These are phyloP conservation scores for Candida tallmaniae DNA, from an alignment of 805 yeast genomes.

Conservation along the genomic window DNA sequence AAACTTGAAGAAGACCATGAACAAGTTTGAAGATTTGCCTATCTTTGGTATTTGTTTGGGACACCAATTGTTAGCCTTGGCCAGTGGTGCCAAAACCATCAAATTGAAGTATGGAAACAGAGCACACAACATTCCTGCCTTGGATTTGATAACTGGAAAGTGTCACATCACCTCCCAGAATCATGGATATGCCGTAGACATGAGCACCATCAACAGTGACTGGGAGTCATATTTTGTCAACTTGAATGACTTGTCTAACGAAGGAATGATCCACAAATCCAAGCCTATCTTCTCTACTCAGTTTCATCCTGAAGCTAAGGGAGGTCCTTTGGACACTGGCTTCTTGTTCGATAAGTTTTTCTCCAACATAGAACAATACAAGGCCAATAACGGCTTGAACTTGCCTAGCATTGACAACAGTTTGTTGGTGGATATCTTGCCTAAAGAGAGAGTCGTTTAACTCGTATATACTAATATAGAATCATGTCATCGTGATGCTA, in stretches of 20 bases:
- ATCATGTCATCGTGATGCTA: too few relatives aligned
- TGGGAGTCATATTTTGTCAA: constrained; percentile 86
- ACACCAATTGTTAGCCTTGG: constrained; percentile 92
- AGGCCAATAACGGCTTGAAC: constrained; percentile 30
- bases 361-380: constrained; percentile 57
- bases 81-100: constrained; percentile 88
- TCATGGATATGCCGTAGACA: constrained; percentile 97
- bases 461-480: too few relatives aligned
- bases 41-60: constrained; percentile 98
- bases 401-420: constrained; percentile 43
- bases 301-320: constrained; percentile 99
- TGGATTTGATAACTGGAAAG: constrained; percentile 83
- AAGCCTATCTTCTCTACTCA: constrained; percentile 95
- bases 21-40: constrained; percentile 62
- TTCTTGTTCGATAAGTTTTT: constrained; percentile 90
- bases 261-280: constrained; percentile 88
- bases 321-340: constrained; percentile 95
- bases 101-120: constrained; percentile 97
- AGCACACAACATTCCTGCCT: constrained; percentile 97
- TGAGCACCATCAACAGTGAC: constrained; percentile 63
- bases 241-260: constrained; percentile 93
- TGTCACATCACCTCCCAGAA: constrained; percentile 98
- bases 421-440: constrained; percentile 57
- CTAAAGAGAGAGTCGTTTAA: constrained; percentile 59
- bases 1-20: constrained; percentile 69